A percentile compares a stretch with the other conserved stretches of the same genome.
These are phyloP conservation scores for Aureobasidium sp. DNA, from an alignment of 2,329 filamentous ascomycete genomes.

Conservation along the genomic window DNA sequence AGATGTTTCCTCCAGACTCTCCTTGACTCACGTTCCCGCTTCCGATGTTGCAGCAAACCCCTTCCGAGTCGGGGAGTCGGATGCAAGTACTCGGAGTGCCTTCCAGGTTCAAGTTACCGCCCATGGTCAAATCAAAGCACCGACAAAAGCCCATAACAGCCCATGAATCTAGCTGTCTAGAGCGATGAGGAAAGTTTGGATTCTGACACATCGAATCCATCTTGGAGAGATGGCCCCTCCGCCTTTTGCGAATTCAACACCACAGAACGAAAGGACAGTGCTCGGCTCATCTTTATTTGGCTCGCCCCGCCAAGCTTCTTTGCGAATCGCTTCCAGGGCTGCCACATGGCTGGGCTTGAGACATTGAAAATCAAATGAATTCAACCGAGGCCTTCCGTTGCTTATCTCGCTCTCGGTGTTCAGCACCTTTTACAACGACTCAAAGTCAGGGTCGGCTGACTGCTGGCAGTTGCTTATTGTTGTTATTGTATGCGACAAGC, in stretches of 20 bases:
- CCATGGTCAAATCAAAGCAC: conserved; percentile 12
- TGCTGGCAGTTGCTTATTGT: not conserved
- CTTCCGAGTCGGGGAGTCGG: not conserved
- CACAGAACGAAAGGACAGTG: conserved; percentile 11
- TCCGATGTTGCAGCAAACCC: not conserved
- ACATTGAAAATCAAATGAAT: conserved; percentile 1
- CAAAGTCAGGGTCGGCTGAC: conserved; percentile 7
- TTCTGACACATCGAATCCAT: conserved; percentile 13
- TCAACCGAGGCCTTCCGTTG: conserved; percentile 3
- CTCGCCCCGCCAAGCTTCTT: conserved; percentile 5
- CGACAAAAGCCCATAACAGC: conserved; percentile 12
- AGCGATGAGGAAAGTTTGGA: conserved; percentile 1
- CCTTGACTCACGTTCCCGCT: not conserved
- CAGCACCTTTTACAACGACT: not conserved
- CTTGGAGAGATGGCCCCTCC: not conserved
- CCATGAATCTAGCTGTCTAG: conserved; percentile 1
- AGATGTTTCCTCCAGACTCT: not conserved
- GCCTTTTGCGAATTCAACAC: conserved; percentile 9
- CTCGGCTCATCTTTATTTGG: conserved; percentile 12
- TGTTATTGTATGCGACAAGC: not conserved
- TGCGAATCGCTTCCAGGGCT: conserved; percentile 7
- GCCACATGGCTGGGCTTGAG: conserved; percentile 9
- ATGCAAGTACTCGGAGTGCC: not conserved
- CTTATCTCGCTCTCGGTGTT: conserved; percentile 3
- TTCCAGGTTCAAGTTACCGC: not conserved